Base-by-base conservation (phyloP, 164 flowering plant species). In the Liriodendron chinense region DNA sequence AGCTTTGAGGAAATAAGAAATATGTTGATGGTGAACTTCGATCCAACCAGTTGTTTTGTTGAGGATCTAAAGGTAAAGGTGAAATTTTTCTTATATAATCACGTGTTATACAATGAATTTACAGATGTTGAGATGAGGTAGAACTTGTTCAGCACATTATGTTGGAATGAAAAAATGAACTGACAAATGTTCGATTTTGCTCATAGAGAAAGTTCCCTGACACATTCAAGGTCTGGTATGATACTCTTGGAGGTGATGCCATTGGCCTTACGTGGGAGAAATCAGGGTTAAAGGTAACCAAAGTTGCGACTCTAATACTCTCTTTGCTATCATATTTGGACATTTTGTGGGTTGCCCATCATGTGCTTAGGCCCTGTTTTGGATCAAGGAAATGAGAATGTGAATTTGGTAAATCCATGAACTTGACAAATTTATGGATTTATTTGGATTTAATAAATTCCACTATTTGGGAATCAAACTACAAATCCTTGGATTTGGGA, bases 191-290 rank as follows among this genome's bases (percentile, higher is more conserved):
- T 69, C 68, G 13, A 76, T 34, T 34, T 63, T 63, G 65, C 25
- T 74, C 84, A 78, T 81, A 94, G 99, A 83, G 77, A 76, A 92
- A 88, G 70, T 90, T 83, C 77, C 83, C 89, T 0, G 76, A 78
- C 53, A 78, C 64, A 47, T 87, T 92, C 78, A 90, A 87, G 77
- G 56, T 90, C 73, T 96, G 99, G 99, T 90, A 90, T 77, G 99
- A 96, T 86, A 84, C 94, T 67, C 76, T 92, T 71, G 98, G 98
- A 59, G 95, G 97, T 53, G 98, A 96, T 82, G 96, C 93, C 12
- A 84, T 96, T 78, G 98, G 99, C 74, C 79, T 96, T 61, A 94
- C 98, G 25, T 94, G 96, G 95, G 86, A 78, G 61, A 84, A 70
- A 75, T 76, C 74, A 1, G 16, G 20, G 20, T 84, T 90, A 61